phyloP scores from a whole-genome alignment of 2,329 filamentous ascomycete genomes.

The Penicillium janthinellum region DNA sequence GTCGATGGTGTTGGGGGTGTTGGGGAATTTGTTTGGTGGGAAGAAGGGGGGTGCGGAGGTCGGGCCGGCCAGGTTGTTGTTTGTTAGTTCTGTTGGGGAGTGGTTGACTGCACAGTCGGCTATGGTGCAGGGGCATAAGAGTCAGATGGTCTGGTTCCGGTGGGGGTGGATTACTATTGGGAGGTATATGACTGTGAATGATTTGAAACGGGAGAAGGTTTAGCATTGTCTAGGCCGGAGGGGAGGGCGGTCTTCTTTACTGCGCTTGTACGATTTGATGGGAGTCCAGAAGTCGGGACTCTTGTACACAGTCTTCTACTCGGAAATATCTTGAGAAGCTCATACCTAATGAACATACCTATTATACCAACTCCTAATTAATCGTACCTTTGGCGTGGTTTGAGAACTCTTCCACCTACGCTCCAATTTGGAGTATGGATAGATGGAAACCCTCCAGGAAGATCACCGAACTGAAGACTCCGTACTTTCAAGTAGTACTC shows the following conservation, averaged over 20 bases:
- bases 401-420: constrained; percentile 3
- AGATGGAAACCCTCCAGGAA: too few relatives aligned
- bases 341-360: constrained; percentile 1
- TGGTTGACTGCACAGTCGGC: constrained; percentile 74
- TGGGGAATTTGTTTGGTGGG: constrained; percentile 36
- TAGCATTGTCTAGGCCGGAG: constrained; percentile 9
- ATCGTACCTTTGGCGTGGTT: background rate
- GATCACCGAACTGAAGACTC: too few relatives aligned
- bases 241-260: background rate
- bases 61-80: constrained; percentile 61
- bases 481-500: too few relatives aligned
- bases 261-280: background rate
- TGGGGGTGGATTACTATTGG: constrained; percentile 93
- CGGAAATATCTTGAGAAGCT: background rate
- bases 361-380: background rate
- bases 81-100: constrained; percentile 66
- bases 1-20: constrained; percentile 63
- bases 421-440: too few relatives aligned
- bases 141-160: constrained; percentile 98
- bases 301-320: background rate
- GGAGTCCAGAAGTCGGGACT: background rate
- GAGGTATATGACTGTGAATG: constrained; percentile 94
- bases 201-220: constrained; percentile 66
- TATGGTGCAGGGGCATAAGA: constrained; percentile 87
- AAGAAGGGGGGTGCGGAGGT: constrained; percentile 22